Evolutionary conservation across 164 flowering plant species (phyloP).

Genomic region (Kingdonia uniflora): DNA sequence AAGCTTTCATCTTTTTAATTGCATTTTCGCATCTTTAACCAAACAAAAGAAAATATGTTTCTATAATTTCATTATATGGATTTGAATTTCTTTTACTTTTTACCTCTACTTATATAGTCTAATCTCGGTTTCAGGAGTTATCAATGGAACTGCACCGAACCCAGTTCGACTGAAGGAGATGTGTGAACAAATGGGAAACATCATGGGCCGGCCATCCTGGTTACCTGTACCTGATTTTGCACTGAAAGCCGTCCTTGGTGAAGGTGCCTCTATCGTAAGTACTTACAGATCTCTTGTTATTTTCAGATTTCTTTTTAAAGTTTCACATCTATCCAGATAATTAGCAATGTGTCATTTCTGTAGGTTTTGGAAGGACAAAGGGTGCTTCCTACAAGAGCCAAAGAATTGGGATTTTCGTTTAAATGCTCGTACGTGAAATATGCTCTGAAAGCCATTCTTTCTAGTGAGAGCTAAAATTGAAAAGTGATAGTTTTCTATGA

Average conservation of each 20-base stretch:
- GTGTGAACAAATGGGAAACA: constrained; percentile 78
- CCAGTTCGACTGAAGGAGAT: constrained; percentile 74
- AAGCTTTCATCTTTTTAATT: no score
- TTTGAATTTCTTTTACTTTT: no score
- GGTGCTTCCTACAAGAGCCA: constrained; percentile 73
- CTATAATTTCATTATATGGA: no score
- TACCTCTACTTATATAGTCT: not conserved
- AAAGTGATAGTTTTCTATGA: no score
- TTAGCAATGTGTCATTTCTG: not conserved
- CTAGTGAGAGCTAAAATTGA: constrained; percentile 7
- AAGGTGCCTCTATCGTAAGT: constrained; percentile 87
- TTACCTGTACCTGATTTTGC: constrained; percentile 95
- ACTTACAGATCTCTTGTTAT: not conserved
- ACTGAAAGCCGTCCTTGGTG: constrained; percentile 87
- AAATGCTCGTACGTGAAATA: constrained; percentile 64
- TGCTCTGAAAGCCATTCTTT: constrained; percentile 67
- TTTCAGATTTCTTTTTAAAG: no score
- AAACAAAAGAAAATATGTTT: no score
- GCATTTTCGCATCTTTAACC: no score
- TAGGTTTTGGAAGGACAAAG: constrained; percentile 93
- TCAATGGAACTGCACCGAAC: constrained; percentile 94
- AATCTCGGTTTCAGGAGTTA: constrained; percentile 57
- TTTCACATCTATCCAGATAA: no score
- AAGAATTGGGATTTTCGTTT: constrained; percentile 74
- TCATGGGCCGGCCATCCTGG: constrained; percentile 92